Conservation (phyloP, 2,329 filamentous ascomycete species). For the Fusarium setosum region DNA sequence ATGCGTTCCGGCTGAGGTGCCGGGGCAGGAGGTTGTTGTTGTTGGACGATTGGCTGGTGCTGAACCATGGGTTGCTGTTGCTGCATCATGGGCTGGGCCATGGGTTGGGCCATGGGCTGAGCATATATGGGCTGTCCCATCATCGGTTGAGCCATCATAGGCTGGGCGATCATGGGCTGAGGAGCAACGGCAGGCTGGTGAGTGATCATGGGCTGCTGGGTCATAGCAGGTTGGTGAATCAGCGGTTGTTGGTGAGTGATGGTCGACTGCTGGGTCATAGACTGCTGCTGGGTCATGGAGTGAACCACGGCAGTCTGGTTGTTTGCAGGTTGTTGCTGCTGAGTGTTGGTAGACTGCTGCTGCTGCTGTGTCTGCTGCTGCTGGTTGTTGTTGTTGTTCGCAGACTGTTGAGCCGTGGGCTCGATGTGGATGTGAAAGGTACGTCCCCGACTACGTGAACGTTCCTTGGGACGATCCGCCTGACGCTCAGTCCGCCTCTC, state of each 20-base stretch:
- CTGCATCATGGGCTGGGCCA: constrained; percentile 23
- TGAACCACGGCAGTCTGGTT: constrained; percentile 25
- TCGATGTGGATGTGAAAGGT: constrained; percentile 45
- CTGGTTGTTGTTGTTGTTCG: constrained; percentile 4
- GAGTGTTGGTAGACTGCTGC: constrained; percentile 12
- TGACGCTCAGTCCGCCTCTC: constrained; percentile 15
- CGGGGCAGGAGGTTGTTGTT: constrained; percentile 16
- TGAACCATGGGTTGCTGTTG: constrained; percentile 22
- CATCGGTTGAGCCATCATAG: constrained; percentile 22
- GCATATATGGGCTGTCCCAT: not conserved
- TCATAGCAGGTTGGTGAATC: constrained; percentile 26
- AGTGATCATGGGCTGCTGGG: constrained; percentile 20
- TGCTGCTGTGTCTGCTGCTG: constrained; percentile 16
- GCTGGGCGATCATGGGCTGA: constrained; percentile 30
- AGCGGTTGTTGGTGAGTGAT: constrained; percentile 28
- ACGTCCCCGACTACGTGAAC: constrained; percentile 41
- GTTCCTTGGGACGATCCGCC: constrained; percentile 31
- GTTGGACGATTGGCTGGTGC: constrained; percentile 21
- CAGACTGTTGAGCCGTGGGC: constrained; percentile 29
- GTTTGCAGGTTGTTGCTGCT: constrained; percentile 13
- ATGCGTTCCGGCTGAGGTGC: constrained; percentile 20
- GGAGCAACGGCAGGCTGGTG: constrained; percentile 33
- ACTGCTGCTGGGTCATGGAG: constrained; percentile 18
- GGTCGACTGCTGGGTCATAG: constrained; percentile 16
- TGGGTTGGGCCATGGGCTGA: not conserved